Percentiles rank a stretch among this genome's conserved stretches.
phyloP scores from a whole-genome alignment of 306 rosid genomes.

The Pterocarpus macrocarpus region DNA sequence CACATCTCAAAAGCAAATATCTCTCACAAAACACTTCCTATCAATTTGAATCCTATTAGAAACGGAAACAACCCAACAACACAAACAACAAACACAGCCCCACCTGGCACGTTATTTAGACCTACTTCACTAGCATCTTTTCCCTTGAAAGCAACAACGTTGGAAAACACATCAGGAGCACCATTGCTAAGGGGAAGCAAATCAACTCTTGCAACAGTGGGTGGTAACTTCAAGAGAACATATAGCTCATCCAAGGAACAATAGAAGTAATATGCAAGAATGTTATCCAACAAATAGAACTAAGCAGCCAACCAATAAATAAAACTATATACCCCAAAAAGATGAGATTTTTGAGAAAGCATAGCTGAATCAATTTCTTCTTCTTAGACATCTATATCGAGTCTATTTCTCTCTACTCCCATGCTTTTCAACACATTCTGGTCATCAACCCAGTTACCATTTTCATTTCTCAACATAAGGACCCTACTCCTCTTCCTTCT shows the following conservation, averaged over 20 bases:
- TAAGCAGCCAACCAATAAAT: conserved; percentile 61
- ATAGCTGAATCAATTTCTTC: no score
- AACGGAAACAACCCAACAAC: conserved; percentile 66
- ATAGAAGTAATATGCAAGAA: conserved; percentile 76
- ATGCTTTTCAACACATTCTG: no score
- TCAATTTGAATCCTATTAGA: conserved; percentile 63
- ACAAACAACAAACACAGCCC: conserved; percentile 72
- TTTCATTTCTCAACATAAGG: no score
- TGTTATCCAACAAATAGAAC: conserved; percentile 77
- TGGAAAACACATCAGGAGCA: conserved; percentile 81
- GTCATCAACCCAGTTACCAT: no score
- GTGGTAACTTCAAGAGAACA: conserved; percentile 65
- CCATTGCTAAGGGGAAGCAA: conserved; percentile 81
- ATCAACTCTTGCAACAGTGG: conserved; percentile 74
- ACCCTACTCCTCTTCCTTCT: no score
- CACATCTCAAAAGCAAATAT: conserved; percentile 35
- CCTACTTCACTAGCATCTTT: conserved; percentile 70
- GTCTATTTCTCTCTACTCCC: no score
- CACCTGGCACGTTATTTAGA: conserved; percentile 77
- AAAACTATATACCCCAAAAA: conserved; percentile 68
- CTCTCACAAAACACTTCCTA: conserved; percentile 64
- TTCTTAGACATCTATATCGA: no score
- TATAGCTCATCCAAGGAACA: conserved; percentile 76
- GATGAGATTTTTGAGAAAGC: conserved; percentile 38
- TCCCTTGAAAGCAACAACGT: conserved; percentile 74